phyloP scores from a whole-genome alignment of 2,329 filamentous ascomycete genomes.

The Aspergillus piperis region DNA sequence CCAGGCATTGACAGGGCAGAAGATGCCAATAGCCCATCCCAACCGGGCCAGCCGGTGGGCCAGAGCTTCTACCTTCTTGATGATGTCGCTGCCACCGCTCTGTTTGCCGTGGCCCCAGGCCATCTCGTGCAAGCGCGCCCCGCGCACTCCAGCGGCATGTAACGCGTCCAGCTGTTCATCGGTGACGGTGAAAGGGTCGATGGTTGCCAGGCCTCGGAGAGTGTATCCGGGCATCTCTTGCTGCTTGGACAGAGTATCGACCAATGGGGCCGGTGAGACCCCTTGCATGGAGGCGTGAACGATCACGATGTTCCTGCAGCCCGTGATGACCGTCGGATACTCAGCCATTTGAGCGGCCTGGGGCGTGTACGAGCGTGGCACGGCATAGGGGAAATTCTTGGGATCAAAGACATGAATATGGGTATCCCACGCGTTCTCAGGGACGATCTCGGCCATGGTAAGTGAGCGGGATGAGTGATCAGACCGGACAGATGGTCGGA shows the following conservation, averaged over 20 bases:
- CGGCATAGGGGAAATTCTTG: background rate
- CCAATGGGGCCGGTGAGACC: background rate
- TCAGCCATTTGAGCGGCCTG: background rate
- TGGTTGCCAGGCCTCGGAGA: background rate
- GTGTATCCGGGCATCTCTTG: background rate
- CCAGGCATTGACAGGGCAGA: background rate
- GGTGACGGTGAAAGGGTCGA: background rate
- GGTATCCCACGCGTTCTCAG: background rate
- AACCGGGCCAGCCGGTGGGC: background rate
- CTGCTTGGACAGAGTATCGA: background rate
- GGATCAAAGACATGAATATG: constrained; percentile 1
- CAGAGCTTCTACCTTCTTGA: background rate
- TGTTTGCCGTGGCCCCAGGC: constrained; percentile 2
- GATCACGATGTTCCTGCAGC: background rate
- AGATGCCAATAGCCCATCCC: background rate
- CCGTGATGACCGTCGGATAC: background rate
- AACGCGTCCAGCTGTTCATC: background rate
- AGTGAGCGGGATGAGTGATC: background rate
- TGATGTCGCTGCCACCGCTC: background rate
- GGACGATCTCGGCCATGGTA: background rate
- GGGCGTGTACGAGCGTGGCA: background rate
- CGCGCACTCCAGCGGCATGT: background rate
- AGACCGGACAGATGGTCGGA: background rate
- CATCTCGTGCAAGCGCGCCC: background rate
- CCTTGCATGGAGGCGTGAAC: background rate